These are phyloP conservation scores for Ophiostoma perfectum DNA, from an alignment of 2,329 filamentous ascomycete species.

Conservation along the genomic window DNA sequence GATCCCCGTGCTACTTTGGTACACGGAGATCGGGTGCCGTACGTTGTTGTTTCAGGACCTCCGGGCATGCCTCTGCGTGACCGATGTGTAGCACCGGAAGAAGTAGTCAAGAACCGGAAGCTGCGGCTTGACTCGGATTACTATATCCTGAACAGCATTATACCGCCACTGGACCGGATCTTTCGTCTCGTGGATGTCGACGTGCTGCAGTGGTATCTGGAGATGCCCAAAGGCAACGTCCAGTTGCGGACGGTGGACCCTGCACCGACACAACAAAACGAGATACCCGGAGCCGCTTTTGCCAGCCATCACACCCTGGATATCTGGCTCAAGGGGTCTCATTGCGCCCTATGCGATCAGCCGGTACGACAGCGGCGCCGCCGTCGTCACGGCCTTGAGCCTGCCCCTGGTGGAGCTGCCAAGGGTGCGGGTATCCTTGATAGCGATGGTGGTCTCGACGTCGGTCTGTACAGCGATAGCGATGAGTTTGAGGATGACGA, in stretches of 20 bases:
- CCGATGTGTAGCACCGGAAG: conserved; percentile 83
- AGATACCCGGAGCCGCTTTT: conserved; percentile 26
- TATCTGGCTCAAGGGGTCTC: conserved; percentile 77
- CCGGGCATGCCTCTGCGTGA: conserved; percentile 82
- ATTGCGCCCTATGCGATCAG: conserved; percentile 69
- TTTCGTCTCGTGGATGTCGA: conserved; percentile 90
- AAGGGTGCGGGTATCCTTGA: neutral
- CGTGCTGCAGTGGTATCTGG: conserved; percentile 85
- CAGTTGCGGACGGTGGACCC: conserved; percentile 39
- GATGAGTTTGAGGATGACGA: neutral
- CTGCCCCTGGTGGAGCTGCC: neutral
- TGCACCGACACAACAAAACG: conserved; percentile 33
- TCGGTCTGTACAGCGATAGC: neutral
- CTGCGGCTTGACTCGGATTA: conserved; percentile 87
- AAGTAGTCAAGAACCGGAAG: conserved; percentile 63
- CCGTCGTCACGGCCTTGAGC: neutral
- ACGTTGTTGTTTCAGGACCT: conserved; percentile 84
- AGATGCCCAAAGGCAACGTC: conserved; percentile 84
- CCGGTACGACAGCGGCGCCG: conserved; percentile 38
- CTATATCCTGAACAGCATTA: conserved; percentile 93
- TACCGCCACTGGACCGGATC: conserved; percentile 90
- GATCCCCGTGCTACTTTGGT: conserved; percentile 86
- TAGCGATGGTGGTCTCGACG: neutral
- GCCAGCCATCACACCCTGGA: conserved; percentile 70
- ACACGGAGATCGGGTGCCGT: conserved; percentile 90